phyloP scores from a whole-genome alignment of 768 basidiomycete genomes.

The Sporobolomyces pararoseus region DNA sequence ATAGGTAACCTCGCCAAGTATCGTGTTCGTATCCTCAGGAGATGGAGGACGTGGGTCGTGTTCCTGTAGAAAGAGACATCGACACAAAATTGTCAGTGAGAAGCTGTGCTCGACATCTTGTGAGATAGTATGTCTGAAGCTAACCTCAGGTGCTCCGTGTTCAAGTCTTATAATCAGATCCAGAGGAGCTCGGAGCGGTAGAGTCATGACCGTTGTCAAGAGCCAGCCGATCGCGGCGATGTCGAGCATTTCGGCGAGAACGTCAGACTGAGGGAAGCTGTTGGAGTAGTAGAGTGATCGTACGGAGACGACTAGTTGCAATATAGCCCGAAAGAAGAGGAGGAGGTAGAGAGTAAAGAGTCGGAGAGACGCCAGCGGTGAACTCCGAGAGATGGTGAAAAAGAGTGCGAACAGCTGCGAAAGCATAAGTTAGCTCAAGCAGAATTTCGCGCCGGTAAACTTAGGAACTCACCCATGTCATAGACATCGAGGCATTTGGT shows the following conservation, averaged over 20 bases:
- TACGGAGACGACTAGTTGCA: not conserved
- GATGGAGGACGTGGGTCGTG: constrained; percentile 12
- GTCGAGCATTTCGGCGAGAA: constrained; percentile 9
- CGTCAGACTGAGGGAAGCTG: no score
- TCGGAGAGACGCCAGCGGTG: constrained; percentile 3
- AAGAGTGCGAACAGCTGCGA: constrained; percentile 20
- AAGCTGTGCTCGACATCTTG: no score
- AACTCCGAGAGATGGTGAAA: not conserved
- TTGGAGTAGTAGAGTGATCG: not conserved
- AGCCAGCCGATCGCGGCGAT: not conserved
- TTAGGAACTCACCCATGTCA: constrained; percentile 4
- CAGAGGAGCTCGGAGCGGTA: constrained; percentile 23
- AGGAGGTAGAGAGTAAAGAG: constrained; percentile 24
- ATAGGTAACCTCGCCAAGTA: constrained; percentile 34
- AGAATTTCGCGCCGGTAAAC: no score
- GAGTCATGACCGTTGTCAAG: not conserved
- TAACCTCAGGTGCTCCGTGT: not conserved
- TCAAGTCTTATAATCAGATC: constrained; percentile 8
- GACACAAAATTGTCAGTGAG: no score
- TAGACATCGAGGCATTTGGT: not conserved
- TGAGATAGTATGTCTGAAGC: no score
- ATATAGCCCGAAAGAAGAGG: not conserved
- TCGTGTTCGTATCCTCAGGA: constrained; percentile 35
- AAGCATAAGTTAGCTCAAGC: no score
- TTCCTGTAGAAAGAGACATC: no score